Conservation (phyloP, 1,284 basidiomycete genomes). For the Violaceomyces palustris region DNA sequence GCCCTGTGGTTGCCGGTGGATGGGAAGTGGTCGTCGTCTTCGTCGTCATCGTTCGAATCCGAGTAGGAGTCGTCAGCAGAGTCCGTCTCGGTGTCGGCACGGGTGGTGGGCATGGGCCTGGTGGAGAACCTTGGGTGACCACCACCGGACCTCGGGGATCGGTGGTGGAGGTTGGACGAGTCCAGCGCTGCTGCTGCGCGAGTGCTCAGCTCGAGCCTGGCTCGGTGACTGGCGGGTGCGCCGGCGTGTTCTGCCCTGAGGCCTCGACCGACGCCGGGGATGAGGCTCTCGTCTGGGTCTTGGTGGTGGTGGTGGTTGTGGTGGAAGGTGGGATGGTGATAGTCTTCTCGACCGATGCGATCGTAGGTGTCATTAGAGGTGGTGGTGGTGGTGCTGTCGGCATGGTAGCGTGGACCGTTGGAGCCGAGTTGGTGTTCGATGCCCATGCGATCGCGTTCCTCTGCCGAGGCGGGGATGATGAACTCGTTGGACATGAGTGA, state of each 20-base stretch:
- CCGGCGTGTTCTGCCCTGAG: constrained; percentile 7
- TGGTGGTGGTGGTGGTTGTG: background rate
- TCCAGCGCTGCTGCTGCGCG: no score
- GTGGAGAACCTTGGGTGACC: no score
- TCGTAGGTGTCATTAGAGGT: constrained; percentile 28
- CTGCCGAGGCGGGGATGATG: constrained; percentile 21
- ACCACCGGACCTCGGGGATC: no score
- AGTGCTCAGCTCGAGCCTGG: constrained; percentile 4
- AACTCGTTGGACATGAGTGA: constrained; percentile 24
- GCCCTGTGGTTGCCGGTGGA: constrained; percentile 33
- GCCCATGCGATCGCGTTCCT: constrained; percentile 19
- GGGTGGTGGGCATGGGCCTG: no score
- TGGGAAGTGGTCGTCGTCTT: constrained; percentile 11
- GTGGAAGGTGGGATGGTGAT: background rate
- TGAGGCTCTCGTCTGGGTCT: constrained; percentile 27
- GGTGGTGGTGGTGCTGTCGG: constrained; percentile 12
- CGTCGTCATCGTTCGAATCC: constrained; percentile 7
- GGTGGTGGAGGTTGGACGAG: no score
- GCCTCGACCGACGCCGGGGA: constrained; percentile 33
- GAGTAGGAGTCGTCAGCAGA: constrained; percentile 7
- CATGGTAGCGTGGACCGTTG: constrained; percentile 3
- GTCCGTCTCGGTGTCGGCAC: constrained; percentile 26
- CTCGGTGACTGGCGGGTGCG: constrained; percentile 1
- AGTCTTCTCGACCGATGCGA: constrained; percentile 23
- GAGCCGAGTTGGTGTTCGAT: constrained; percentile 21